Base-by-base conservation (phyloP, 176 grass and related monocot genomes). In the Paspalum notatum region DNA sequence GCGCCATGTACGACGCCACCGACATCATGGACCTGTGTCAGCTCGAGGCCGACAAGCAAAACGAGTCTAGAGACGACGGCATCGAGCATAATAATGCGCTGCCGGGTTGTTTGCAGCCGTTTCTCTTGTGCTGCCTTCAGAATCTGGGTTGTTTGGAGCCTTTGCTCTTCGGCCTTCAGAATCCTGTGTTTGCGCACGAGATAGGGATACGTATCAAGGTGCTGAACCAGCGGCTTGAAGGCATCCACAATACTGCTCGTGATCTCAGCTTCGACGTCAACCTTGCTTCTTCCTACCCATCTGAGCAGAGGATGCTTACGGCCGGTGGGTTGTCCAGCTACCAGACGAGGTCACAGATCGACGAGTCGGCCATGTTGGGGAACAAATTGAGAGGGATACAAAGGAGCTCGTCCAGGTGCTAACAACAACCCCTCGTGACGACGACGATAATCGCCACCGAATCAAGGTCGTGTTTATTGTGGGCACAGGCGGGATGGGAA, bases 1-100 rank as follows among this genome's bases (percentile, higher is more conserved):
- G 65, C 7, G 62, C 69, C 42, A 65, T 89, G 77, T 90, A 90
- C 26, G 87, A 90, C 8, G 64, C 82, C 16, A 83, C 85, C 26
- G 77, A 89, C 27, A 64, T 89, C 38, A 16, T 90, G 6, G 83
- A 85, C 45, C 45, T 66, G 0, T 81, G 63, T 32, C 46, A 42
- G 1, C 49, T 89, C 17, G 13, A 54, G n/a, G 70, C 42, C 2
- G 60, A 53, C 52, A 45, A 78, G 21, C 13, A 12, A 1, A 13
- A 11, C 48, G 62, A 24, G n/a, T n/a, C n/a, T n/a, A n/a, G n/a
- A n/a, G n/a, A n/a, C n/a, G n/a, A n/a, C n/a, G n/a, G n/a, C n/a
- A n/a, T n/a, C n/a, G n/a, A n/a, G n/a, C n/a, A n/a, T n/a, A n/a
- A n/a, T n/a, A n/a, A n/a, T n/a, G n/a, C n/a, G n/a, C n/a, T n/a